Base-by-base conservation (phyloP, 148 eudicot species). In the Nyssa sinensis region DNA sequence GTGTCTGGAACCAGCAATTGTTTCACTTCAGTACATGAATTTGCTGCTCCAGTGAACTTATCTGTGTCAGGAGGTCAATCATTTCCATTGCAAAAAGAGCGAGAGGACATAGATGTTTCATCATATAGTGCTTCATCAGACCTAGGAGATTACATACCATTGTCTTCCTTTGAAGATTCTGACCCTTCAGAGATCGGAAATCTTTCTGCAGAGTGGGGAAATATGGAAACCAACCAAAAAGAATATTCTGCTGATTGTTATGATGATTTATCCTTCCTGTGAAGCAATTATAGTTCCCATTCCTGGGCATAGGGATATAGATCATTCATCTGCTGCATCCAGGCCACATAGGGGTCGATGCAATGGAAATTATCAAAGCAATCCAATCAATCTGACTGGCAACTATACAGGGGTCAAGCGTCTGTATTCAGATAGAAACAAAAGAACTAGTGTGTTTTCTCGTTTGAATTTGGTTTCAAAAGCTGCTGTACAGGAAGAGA, bases 71-170 rank as follows among this genome's bases (percentile, higher is more conserved):
- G 75, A 47, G 59, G 35, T 59, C 35, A 41, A 37, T 41, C 57
- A 5, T 13, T 72, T 66, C 55, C 81, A 44, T 44, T 33, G 55
- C 31, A 29, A 57, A 77, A 33, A 24, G 67, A 55, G 25, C 17
- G 57, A 34, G 72, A 67, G 44, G 14, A 44, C 28, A 33, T 4
- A 14, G 64, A 37, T 73, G 32, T 72, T 62, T 72, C 73, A 66
- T 57, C 76, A 30, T 13, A 37, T 7, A 47, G 53, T 44, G 5
- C 73, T 73, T 67, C 77, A 47, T 32, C 41, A 41, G 49, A 3
- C 27, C 65, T 72, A 58, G 60, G 61, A 9, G 77, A 67, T 44
- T 78, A n/a, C 68, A 78, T 72, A 72, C 77, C 69, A 7, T 65
- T 78, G 73, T 62, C 62, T 11, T 70, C 80, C 29, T 69, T 57